phyloP scores from a whole-genome alignment of 78 protist species.

The Guillardia theta region DNA sequence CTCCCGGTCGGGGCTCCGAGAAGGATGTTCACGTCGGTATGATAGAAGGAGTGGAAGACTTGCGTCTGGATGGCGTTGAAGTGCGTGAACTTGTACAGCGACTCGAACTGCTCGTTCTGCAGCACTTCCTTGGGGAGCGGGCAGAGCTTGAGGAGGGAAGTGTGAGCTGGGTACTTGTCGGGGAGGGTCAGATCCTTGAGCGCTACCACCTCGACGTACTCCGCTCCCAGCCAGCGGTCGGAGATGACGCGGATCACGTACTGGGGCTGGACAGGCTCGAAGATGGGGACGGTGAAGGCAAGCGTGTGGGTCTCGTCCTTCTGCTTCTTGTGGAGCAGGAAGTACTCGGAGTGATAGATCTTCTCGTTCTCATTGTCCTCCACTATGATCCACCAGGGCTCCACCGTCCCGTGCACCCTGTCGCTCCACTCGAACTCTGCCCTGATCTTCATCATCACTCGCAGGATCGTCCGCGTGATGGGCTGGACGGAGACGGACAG shows the following conservation, averaged over 20 bases:
- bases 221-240: constrained; percentile 92
- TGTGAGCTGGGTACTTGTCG: constrained; percentile 82
- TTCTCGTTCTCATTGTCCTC: constrained; percentile 62
- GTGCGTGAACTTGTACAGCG: constrained; percentile 77
- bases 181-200: constrained; percentile 67
- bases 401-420: constrained; percentile 45
- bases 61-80: constrained; percentile 95
- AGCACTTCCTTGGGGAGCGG: constrained; percentile 90
- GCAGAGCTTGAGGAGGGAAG: constrained; percentile 86
- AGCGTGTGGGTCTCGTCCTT: constrained; percentile 15
- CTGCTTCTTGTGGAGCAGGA: constrained; percentile 64
- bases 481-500: constrained; percentile 77
- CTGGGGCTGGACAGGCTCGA: constrained; percentile 87
- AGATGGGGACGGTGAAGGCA: constrained; percentile 43
- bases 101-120: constrained; percentile 43
- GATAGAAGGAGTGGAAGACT: constrained; percentile 69
- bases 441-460: constrained; percentile 63
- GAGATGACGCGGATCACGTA: constrained; percentile 85
- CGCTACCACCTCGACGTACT: constrained; percentile 64
- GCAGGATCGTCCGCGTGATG: constrained; percentile 87
- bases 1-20: constrained; percentile 99
- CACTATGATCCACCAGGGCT: constrained; percentile 74
- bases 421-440: constrained; percentile 60
- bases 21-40: constrained; percentile 92
- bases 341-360: constrained; percentile 79